Evolutionary conservation across 2,329 filamentous ascomycete genomes (phyloP).

Genomic region (Aspergillus hiratsukae): DNA sequence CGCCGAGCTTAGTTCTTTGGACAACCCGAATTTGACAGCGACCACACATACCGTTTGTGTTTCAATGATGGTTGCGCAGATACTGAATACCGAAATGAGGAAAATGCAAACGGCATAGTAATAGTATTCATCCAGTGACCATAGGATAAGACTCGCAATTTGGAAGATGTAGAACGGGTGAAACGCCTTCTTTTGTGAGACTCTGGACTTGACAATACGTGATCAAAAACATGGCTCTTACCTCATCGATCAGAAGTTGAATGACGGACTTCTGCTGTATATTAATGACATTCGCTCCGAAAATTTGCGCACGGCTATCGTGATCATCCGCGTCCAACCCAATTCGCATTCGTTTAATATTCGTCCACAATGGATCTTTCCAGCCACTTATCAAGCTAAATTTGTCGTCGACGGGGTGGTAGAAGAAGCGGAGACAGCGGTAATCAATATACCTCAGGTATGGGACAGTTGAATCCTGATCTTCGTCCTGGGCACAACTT

Average conservation of each 20-base stretch:
- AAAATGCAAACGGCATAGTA: constrained; percentile 97
- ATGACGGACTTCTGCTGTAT: constrained; percentile 83
- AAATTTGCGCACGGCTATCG: constrained; percentile 74
- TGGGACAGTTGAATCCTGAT: constrained; percentile 69
- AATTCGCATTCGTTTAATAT: constrained; percentile 66
- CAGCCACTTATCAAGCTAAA: constrained; percentile 83
- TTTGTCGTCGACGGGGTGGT: constrained; percentile 81
- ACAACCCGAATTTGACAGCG: background rate
- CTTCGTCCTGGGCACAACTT: constrained; percentile 60
- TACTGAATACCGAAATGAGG: constrained; percentile 87
- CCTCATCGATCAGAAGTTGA: constrained; percentile 85
- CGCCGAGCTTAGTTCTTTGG: constrained; percentile 11
- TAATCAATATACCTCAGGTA: constrained; percentile 79
- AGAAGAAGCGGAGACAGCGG: constrained; percentile 89
- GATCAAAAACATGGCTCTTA: constrained; percentile 32
- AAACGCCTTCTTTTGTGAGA: constrained; percentile 58
- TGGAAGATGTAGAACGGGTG: constrained; percentile 99
- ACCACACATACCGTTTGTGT: constrained; percentile 64
- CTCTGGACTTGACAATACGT: background rate
- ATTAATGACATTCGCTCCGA: constrained; percentile 85
- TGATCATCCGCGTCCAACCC: constrained; percentile 89
- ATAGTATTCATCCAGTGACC: constrained; percentile 95
- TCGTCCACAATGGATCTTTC: constrained; percentile 89
- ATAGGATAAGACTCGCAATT: constrained; percentile 85
- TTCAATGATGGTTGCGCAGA: constrained; percentile 82